Base-by-base conservation (phyloP, 345 rosid genomes). In the Euphorbia pulcherrima region DNA sequence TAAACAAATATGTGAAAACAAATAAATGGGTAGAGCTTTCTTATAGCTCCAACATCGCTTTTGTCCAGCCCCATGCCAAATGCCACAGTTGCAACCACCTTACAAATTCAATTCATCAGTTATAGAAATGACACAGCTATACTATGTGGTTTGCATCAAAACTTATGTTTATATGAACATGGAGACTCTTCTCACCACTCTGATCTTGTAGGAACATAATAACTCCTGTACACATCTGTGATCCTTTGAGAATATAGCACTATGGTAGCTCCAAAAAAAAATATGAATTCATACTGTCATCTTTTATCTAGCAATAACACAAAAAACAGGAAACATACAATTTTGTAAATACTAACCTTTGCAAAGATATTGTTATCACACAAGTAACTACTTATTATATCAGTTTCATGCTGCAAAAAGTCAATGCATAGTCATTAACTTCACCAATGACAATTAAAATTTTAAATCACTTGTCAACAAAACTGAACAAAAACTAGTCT, bases 11-110 rank as follows among this genome's bases (percentile, higher is more conserved):
- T 20, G 56, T 62, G 60, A 68, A 65, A 47, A 47, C 51, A 75
- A 27, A 62, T n/a, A 63, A 64, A 50, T 66, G 46, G 60, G 65
- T 40, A 46, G 17, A 64, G 68, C 59, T 62, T 72, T 73, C 99
- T 94, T 91, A 94, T 97, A 64, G 96, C 97, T 84, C 95, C 97
- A 74, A 88, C 89, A 72, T 94, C 95, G 58, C 85, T 84, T 83
- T 91, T 94, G 86, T 94, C 95, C 51, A 94, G 89, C 69, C 99
- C 99, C 99, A 94, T 91, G 68, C 99, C 99, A 72, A 94, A 94
- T 68, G 99, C 99, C 81, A 94, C 99, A 21, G 99, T 94, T 75
- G 97, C 99, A 77, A 91, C 97, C 77, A 94, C 97, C 99, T 93
- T 85, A 68, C 64, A 84, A 23, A 46, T 46, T 12, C 47, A 68